phyloP scores from a whole-genome alignment of 495 filamentous ascomycete species.

The Penicillium argentinense region DNA sequence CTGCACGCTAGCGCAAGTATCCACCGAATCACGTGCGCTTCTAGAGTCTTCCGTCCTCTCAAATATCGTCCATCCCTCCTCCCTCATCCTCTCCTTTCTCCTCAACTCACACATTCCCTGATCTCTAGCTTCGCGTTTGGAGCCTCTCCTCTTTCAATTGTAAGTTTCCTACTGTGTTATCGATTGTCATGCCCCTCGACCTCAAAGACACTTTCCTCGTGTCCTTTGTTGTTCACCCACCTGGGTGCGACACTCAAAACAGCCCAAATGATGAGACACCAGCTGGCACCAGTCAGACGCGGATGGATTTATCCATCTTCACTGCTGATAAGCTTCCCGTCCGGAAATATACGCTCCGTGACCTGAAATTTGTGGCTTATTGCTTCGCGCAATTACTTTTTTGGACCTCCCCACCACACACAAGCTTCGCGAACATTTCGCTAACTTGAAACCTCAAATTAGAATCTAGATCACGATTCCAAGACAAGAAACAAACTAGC shows the following conservation, averaged over 20 bases:
- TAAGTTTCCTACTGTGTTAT: conserved; percentile 15
- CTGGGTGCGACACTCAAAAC: conserved; percentile 2
- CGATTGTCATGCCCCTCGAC: conserved; percentile 2
- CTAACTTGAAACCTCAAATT: conserved; percentile 8
- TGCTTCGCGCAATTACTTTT: conserved; percentile 14
- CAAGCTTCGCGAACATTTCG: conserved; percentile 1
- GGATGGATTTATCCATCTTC: conserved; percentile 27
- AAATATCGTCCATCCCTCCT: conserved; percentile 17
- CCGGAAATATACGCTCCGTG: conserved; percentile 42
- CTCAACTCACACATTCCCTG: conserved; percentile 7
- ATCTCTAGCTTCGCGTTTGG: conserved; percentile 7
- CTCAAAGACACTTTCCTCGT: conserved; percentile 1
- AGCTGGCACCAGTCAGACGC: conserved; percentile 55
- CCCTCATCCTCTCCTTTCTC: conserved; percentile 7
- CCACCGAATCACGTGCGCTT: conserved; percentile 37
- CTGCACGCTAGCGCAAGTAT: neutral
- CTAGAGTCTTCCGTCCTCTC: conserved; percentile 48
- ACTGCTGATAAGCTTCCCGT: conserved; percentile 43
- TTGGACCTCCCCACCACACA: neutral
- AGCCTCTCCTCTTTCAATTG: conserved; percentile 14
- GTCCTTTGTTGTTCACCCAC: neutral
- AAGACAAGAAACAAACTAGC: conserved; percentile 1
- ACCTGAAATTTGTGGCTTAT: conserved; percentile 36
- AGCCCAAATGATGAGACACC: conserved; percentile 45
- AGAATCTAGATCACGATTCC: neutral